Conservation (phyloP, 805 yeast genomes). For the Nakazawaea ambrosiae region DNA sequence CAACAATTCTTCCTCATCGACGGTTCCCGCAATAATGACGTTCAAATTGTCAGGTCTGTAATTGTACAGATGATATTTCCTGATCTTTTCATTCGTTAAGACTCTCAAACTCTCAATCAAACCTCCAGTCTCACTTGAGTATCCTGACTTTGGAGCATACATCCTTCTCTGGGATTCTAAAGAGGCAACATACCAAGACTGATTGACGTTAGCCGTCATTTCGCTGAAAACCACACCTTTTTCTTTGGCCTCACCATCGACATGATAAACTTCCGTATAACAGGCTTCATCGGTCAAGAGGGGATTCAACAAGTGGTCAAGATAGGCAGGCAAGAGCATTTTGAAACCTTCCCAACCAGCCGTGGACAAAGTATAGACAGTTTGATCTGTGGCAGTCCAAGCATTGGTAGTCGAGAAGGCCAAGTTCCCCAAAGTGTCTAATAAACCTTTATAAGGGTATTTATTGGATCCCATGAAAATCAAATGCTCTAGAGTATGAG, state of each 20-base stretch:
- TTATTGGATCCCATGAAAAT: constrained; percentile 89
- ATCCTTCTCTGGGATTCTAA: constrained; percentile 53
- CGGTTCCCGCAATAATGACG: constrained; percentile 77
- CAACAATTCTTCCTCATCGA: constrained; percentile 70
- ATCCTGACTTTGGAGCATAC: constrained; percentile 61
- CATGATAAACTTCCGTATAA: constrained; percentile 88
- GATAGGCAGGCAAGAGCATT: constrained; percentile 74
- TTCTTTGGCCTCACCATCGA: constrained; percentile 85
- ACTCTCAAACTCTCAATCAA: constrained; percentile 67
- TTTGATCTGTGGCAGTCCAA: constrained; percentile 94
- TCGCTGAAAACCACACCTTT: constrained; percentile 96
- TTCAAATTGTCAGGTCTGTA: constrained; percentile 84
- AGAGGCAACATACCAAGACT: constrained; percentile 60
- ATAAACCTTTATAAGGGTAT: constrained; percentile 85
- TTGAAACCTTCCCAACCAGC: constrained; percentile 97
- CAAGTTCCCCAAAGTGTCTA: constrained; percentile 80
- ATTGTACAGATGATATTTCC: constrained; percentile 59
- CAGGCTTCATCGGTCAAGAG: constrained; percentile 87
- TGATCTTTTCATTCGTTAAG: constrained; percentile 66
- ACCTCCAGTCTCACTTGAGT: constrained; percentile 93
- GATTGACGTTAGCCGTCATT: constrained; percentile 89
- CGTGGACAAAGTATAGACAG: constrained; percentile 83
- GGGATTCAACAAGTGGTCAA: constrained; percentile 83
- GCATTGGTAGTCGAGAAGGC: constrained; percentile 89
- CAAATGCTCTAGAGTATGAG: constrained; percentile 93